Evolutionary conservation across 257 asterid species (phyloP).

Genomic region (Fraxinus excelsior): DNA sequence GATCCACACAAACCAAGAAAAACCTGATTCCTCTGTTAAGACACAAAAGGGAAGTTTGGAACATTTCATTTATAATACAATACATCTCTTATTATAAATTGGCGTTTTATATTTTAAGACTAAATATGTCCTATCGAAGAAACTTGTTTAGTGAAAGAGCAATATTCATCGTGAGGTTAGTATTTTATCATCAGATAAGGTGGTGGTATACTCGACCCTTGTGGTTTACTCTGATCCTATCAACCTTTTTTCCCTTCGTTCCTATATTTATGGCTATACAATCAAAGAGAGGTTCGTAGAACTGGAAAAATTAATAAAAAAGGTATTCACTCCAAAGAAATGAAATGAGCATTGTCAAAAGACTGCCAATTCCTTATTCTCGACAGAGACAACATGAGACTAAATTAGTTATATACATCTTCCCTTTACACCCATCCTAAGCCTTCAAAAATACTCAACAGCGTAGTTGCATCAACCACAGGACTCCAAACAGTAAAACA

Average conservation of each 20-base stretch:
- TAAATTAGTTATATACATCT: neutral
- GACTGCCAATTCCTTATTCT: neutral
- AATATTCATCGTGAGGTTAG: neutral
- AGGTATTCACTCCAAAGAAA: neutral
- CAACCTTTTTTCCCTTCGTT: neutral
- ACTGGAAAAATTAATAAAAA: neutral
- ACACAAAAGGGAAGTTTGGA: neutral
- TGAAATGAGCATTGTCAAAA: neutral
- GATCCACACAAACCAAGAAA: neutral
- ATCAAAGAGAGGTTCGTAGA: neutral
- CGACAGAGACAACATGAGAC: neutral
- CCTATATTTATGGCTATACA: neutral
- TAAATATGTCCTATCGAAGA: neutral
- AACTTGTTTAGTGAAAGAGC: neutral
- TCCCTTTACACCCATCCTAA: neutral
- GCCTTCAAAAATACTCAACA: neutral
- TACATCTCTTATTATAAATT: neutral
- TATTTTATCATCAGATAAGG: neutral
- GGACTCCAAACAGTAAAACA: neutral
- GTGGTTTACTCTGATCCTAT: neutral
- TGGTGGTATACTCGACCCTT: neutral
- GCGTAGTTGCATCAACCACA: neutral
- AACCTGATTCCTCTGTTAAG: neutral
- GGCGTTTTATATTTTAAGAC: neutral
- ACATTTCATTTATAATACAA: neutral